These are phyloP conservation scores for Candida ficus DNA, from an alignment of 805 yeast species.

Conservation along the genomic window DNA sequence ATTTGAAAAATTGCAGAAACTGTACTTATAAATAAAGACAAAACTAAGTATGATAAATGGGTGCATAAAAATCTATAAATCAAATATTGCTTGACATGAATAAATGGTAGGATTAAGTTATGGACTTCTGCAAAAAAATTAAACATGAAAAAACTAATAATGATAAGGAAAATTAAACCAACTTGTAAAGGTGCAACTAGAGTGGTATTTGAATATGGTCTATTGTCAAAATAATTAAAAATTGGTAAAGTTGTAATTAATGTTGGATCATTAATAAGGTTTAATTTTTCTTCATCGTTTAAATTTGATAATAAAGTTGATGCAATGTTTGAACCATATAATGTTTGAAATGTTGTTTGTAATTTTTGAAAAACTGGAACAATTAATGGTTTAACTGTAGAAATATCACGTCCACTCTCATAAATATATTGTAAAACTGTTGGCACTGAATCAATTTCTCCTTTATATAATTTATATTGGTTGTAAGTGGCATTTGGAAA, in stretches of 20 bases:
- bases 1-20: slow-evolving; percentile 70
- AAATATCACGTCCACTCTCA: slow-evolving; percentile 62
- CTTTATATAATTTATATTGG: slow-evolving; percentile 25
- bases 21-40: slow-evolving; percentile 53
- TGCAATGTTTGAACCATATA: slow-evolving; percentile 16
- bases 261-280: slow-evolving; percentile 20
- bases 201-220: slow-evolving; percentile 46
- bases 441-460: slow-evolving; percentile 7
- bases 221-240: slow-evolving; percentile 37
- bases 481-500: slow-evolving; percentile 39
- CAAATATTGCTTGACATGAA: slow-evolving; percentile 41
- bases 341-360: slow-evolving; percentile 25
- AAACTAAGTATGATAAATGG: slow-evolving; percentile 47
- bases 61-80: slow-evolving; percentile 47
- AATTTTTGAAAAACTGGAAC: slow-evolving; percentile 37
- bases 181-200: slow-evolving; percentile 66
- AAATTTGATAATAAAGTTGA: slow-evolving; percentile 27
- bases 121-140: slow-evolving; percentile 53
- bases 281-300: slow-evolving; percentile 21
- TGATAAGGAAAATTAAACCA: slow-evolving; percentile 67
- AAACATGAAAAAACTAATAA: slow-evolving; percentile 68
- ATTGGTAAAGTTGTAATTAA: slow-evolving; percentile 31
- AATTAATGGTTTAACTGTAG: slow-evolving; percentile 41
- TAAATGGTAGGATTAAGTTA: slow-evolving; percentile 38
- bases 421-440: slow-evolving; percentile 42